Conservation (phyloP, 306 rosid species). For the Mimosa bimucronata region DNA sequence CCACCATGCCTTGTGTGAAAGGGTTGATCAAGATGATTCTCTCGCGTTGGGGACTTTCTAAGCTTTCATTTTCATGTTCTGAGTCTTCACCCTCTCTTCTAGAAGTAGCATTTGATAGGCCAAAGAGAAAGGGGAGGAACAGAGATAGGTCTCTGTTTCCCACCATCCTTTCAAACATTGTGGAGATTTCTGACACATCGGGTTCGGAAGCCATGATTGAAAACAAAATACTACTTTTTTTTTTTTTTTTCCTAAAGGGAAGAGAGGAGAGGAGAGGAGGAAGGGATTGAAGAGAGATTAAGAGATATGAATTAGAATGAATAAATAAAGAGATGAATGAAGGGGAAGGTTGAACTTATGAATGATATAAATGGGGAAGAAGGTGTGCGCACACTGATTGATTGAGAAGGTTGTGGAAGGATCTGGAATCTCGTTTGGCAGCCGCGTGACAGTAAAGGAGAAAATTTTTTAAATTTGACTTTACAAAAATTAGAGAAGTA, state of each 20-base stretch:
- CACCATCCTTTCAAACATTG: slow-evolving; percentile 49
- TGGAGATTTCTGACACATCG: slow-evolving; percentile 45
- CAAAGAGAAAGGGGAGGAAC: slow-evolving; percentile 63
- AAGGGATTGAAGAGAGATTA: background rate
- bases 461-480: no score
- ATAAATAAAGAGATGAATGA: background rate
- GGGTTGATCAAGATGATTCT: slow-evolving; percentile 72
- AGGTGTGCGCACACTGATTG: slow-evolving; percentile 31
- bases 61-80: slow-evolving; percentile 22
- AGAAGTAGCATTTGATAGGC: slow-evolving; percentile 40
- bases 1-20: slow-evolving; percentile 57
- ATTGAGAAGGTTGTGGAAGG: slow-evolving; percentile 57
- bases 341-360: background rate
- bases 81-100: slow-evolving; percentile 18
- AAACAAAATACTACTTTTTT: background rate
- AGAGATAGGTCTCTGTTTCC: slow-evolving; percentile 56
- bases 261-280: background rate
- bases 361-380: background rate
- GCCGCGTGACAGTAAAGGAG: background rate
- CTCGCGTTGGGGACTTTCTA: slow-evolving; percentile 15
- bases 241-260: no score
- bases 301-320: background rate
- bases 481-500: no score
- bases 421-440: slow-evolving; percentile 53
- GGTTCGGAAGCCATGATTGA: slow-evolving; percentile 58